Base-by-base conservation (phyloP, 2,329 filamentous ascomycete genomes). In the Fusarium sp. region DNA sequence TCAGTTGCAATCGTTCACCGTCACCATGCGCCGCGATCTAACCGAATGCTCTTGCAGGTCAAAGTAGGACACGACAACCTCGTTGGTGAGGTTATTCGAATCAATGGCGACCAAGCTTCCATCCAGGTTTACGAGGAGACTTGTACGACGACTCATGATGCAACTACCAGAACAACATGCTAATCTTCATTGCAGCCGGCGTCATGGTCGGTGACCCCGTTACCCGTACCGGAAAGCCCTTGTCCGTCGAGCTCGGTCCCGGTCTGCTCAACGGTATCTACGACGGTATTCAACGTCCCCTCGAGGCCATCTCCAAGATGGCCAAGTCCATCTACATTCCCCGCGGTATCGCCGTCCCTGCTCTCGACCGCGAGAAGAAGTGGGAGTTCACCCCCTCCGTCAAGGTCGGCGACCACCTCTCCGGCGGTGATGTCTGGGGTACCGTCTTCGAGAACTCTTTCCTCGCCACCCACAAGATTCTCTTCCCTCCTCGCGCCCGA, bases 111-210 rank as follows among this genome's bases (percentile, higher is more conserved):
- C 79, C 96, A 94, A 81, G 93, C 93, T 70, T 97, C 93, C 45
- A 96, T 99, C 71, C 95, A 99, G 81, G 95, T 99, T 69, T 99
- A 99, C 83, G 95, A 99, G 79, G 95, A 99, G 82, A 99, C 95
- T 70, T 92, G 93, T 96, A 85, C 62, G 85, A 67, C 62, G 13
- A 29, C 45, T 46, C 25, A 34, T 26, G 38, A 50, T 39, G 34
- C 15, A 53, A 32, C 41, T 53, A 13, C 43, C 36, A 52, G 41
- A 44, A 36, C 24, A 32, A 39, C 35, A 50, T 55, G 44, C 57
- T 69, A 58, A 71, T 62, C 55, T 61, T 47, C n/a, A 35, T 42
- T 43, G 19, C 70, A 93, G 95, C 94, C 77, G 95, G 95, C 81
- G 90, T 99, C 69, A 96, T 88, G 70, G 93, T 99, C 68, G 95